phyloP scores from a whole-genome alignment of 2,329 filamentous ascomycete genomes.

The Periconia sp. region DNA sequence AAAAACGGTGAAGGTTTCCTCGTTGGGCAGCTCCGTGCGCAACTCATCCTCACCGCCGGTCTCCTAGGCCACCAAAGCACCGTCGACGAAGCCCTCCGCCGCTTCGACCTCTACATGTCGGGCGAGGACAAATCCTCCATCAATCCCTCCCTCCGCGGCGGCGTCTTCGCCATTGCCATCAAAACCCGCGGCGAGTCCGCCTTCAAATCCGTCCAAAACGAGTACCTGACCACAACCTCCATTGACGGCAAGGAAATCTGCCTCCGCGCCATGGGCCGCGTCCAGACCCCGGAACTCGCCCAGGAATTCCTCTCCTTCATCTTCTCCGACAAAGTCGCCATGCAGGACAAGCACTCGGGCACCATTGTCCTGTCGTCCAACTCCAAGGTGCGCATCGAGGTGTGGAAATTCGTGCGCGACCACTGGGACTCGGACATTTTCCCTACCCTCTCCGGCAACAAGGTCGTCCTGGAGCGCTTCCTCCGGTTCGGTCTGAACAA shows the following conservation, averaged over 20 bases:
- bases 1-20: constrained; percentile 78
- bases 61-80: constrained; percentile 73
- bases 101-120: constrained; percentile 77
- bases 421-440: constrained; percentile 74
- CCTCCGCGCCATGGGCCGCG: constrained; percentile 73
- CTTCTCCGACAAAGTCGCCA: constrained; percentile 80
- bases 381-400: constrained; percentile 67
- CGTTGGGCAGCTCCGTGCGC: constrained; percentile 77
- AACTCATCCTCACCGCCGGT: constrained; percentile 75
- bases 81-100: constrained; percentile 71
- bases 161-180: constrained; percentile 79
- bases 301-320: constrained; percentile 69
- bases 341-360: constrained; percentile 85
- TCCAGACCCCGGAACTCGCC: constrained; percentile 70
- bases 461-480: constrained; percentile 87
- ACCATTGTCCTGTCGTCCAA: constrained; percentile 74
- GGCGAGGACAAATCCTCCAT: constrained; percentile 68
- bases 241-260: constrained; percentile 91
- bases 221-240: constrained; percentile 79
- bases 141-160: constrained; percentile 76
- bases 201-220: constrained; percentile 75
- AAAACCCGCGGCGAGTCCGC: constrained; percentile 71
- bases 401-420: constrained; percentile 84
- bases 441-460: constrained; percentile 73
- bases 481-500: constrained; percentile 75